Conservation (phyloP, 345 rosid species). For the Murraya paniculata region DNA sequence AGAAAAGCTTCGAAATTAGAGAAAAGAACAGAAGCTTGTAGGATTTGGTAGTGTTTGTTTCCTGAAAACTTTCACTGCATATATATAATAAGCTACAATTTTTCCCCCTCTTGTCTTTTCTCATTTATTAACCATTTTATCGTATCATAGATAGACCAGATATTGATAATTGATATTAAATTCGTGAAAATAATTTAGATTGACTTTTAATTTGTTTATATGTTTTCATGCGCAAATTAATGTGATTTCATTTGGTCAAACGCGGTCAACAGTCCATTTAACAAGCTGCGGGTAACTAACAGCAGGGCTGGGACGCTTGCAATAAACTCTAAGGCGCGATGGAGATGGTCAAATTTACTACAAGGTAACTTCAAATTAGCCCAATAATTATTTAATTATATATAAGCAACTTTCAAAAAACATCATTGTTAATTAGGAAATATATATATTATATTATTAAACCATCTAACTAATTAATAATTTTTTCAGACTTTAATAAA, state of each 20-base stretch:
- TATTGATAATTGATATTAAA: neutral
- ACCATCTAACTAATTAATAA: too few relatives aligned
- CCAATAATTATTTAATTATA: neutral
- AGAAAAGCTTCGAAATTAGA: neutral
- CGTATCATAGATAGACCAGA: too few relatives aligned
- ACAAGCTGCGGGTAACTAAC: too few relatives aligned
- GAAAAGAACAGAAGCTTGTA: neutral
- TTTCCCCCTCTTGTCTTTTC: neutral
- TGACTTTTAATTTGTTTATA: too few relatives aligned
- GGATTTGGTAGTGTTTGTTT: neutral
- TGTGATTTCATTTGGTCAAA: too few relatives aligned
- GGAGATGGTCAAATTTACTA: neutral
- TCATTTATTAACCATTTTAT: neutral
- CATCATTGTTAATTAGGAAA: too few relatives aligned
- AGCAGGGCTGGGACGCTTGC: neutral
- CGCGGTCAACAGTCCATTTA: too few relatives aligned
- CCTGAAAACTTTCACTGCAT: too few relatives aligned
- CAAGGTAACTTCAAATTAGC: neutral
- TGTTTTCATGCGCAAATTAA: too few relatives aligned
- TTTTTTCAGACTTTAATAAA: accelerated
- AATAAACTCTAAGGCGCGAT: neutral
- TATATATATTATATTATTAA: too few relatives aligned
- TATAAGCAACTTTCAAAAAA: neutral
- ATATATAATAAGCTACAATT: too few relatives aligned
- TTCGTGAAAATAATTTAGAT: too few relatives aligned